Evolutionary conservation across 1,284 basidiomycete species (phyloP).

Genomic region (Pyrrhoderma noxium): DNA sequence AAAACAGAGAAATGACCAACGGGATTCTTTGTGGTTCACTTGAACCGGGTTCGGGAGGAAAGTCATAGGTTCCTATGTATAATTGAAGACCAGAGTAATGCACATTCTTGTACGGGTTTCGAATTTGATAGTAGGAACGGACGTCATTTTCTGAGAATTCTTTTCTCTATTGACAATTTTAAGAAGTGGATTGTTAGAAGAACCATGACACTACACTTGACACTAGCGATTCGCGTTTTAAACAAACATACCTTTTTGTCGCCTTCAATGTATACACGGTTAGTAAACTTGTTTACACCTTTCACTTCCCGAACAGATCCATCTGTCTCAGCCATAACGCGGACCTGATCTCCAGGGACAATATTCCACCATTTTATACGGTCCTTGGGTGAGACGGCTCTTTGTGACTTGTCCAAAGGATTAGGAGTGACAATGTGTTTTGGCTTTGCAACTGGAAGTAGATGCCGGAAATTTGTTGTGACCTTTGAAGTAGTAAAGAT

Average conservation of each 20-base stretch:
- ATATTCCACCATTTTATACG: constrained; percentile 82
- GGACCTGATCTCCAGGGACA: constrained; percentile 74
- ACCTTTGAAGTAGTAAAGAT: constrained; percentile 13
- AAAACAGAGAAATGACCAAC: constrained; percentile 31
- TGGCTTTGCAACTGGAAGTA: constrained; percentile 12
- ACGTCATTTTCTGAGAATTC: constrained; percentile 7
- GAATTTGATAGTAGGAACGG: constrained; percentile 7
- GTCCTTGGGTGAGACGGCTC: constrained; percentile 53
- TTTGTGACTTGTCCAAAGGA: constrained; percentile 22
- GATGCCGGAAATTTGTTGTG: constrained; percentile 17
- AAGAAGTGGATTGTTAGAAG: not conserved
- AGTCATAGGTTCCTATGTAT: constrained; percentile 58
- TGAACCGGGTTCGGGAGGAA: constrained; percentile 39
- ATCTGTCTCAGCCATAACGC: constrained; percentile 55
- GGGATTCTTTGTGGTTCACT: constrained; percentile 35
- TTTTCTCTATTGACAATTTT: not conserved
- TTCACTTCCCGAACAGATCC: constrained; percentile 58
- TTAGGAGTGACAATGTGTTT: not conserved
- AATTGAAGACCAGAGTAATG: constrained; percentile 76
- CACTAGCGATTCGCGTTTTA: not conserved
- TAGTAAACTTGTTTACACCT: constrained; percentile 64
- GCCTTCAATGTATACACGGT: constrained; percentile 62
- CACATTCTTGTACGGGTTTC: constrained; percentile 37
- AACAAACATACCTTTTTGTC: constrained; percentile 20
- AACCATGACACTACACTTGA: not conserved